phyloP scores from a whole-genome alignment of 805 yeast genomes.

The Cyberlindnera mrakii region DNA sequence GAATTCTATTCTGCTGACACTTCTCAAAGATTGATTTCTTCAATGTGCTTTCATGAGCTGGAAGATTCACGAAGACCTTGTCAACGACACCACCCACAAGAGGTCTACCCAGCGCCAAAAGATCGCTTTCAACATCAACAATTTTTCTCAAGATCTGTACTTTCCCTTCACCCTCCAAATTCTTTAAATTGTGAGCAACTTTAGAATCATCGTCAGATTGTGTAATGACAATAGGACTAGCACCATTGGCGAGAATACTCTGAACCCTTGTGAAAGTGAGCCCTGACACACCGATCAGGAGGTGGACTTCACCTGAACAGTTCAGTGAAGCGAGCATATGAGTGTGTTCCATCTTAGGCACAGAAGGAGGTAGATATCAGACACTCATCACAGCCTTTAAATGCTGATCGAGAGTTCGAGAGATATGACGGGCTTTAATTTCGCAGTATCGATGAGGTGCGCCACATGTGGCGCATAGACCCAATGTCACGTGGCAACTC shows the following conservation, averaged over 20 bases:
- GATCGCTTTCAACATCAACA: slow-evolving; percentile 35
- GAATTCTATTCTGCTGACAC: slow-evolving; percentile 65
- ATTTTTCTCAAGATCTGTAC: slow-evolving; percentile 26
- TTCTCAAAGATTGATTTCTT: slow-evolving; percentile 38
- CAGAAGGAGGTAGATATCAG: too few relatives aligned
- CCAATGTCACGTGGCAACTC: too few relatives aligned
- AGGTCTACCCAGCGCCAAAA: slow-evolving; percentile 52
- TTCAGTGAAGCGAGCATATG: slow-evolving; percentile 10
- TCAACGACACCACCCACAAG: slow-evolving; percentile 66
- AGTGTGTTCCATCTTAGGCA: too few relatives aligned
- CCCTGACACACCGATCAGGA: slow-evolving; percentile 49
- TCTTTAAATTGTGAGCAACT: slow-evolving; percentile 24
- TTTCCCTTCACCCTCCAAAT: slow-evolving; percentile 22
- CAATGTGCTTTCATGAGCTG: slow-evolving; percentile 23
- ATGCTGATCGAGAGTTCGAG: too few relatives aligned
- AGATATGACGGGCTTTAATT: too few relatives aligned
- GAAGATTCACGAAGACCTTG: slow-evolving; percentile 60
- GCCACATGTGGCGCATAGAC: too few relatives aligned
- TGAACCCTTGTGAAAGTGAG: slow-evolving; percentile 43
- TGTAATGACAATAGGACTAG: slow-evolving; percentile 46
- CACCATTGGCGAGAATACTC: slow-evolving; percentile 47
- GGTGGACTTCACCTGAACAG: slow-evolving; percentile 46
- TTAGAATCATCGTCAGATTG: slow-evolving; percentile 15
- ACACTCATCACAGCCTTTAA: not conserved
- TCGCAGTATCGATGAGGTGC: too few relatives aligned